Evolutionary conservation across 164 flowering plant species (phyloP).

Genomic region (Berberis thunbergii): DNA sequence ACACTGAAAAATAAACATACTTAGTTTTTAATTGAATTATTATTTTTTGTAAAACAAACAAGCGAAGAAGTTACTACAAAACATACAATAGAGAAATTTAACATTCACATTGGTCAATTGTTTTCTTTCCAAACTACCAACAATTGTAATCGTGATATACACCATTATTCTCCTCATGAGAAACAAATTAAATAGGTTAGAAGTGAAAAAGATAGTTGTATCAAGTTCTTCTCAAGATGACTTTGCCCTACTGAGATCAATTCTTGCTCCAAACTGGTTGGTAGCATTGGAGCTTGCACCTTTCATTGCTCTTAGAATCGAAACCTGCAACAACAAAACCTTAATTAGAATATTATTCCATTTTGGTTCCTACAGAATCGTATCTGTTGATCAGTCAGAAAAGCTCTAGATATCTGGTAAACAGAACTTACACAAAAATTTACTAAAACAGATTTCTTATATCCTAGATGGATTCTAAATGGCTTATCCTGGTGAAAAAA

Average conservation of each 20-base stretch:
- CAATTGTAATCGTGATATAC: too few species aligned
- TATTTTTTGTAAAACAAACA: too few species aligned
- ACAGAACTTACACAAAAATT: neutral
- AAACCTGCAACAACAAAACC: slow-evolving; percentile 34
- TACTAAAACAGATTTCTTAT: neutral
- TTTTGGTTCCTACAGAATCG: neutral
- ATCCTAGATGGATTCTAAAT: neutral
- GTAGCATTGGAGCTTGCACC: slow-evolving; percentile 29
- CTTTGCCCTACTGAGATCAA: slow-evolving; percentile 31
- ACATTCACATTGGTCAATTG: too few species aligned
- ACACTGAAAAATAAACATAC: too few species aligned
- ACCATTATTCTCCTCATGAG: too few species aligned
- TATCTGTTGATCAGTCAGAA: neutral
- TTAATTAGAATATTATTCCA: neutral
- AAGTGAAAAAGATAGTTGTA: too few species aligned
- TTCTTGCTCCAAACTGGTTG: slow-evolving; percentile 62
- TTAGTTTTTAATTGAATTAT: too few species aligned
- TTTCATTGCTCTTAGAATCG: slow-evolving; percentile 49
- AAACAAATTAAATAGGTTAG: too few species aligned
- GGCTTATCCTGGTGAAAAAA: neutral
- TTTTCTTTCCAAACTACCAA: too few species aligned
- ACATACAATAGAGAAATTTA: too few species aligned
- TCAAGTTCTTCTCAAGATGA: neutral
- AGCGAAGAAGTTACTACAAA: too few species aligned
- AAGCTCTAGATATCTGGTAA: neutral